Percentiles rank a stretch among this genome's conserved stretches.
phyloP scores from a whole-genome alignment of 1,139 yeast species.

The Yamadazyma trypodendri region DNA sequence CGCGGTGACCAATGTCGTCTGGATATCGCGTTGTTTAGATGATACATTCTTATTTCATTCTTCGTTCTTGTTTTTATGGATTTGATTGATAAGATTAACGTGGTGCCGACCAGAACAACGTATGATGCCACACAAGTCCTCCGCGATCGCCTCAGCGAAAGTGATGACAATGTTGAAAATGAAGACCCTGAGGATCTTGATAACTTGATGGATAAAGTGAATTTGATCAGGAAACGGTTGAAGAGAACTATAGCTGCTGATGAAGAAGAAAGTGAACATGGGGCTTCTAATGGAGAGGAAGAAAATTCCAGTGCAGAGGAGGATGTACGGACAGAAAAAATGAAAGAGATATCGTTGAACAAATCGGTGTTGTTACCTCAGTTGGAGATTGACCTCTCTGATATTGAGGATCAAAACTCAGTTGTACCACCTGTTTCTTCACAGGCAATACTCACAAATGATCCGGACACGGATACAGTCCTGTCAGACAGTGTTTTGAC shows the following conservation, averaged over 20 bases:
- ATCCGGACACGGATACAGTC: too few relatives aligned
- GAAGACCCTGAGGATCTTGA: constrained; percentile 3
- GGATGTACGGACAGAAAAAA: neutral
- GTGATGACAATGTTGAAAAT: neutral
- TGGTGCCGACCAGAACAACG: constrained; percentile 11
- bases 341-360: neutral
- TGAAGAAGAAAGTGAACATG: constrained; percentile 5
- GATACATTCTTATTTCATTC: neutral
- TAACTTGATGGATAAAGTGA: constrained; percentile 1
- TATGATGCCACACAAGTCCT: constrained; percentile 8
- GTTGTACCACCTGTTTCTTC: neutral
- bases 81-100: constrained; percentile 19
- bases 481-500: neutral
- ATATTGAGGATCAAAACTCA: constrained; percentile 12
- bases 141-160: neutral
- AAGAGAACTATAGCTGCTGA: constrained; percentile 1
- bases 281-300: constrained; percentile 5
- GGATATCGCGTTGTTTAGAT: constrained; percentile 1
- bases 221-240: constrained; percentile 1
- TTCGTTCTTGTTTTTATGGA: constrained; percentile 15
- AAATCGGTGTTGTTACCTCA: constrained; percentile 23
- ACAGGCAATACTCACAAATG: neutral
- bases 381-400: constrained; percentile 28
- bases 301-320: too few relatives aligned
- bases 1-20: too few relatives aligned